These are phyloP conservation scores for Phyllosticta citriasiana DNA, from an alignment of 2,329 filamentous ascomycete genomes.

Conservation along the genomic window DNA sequence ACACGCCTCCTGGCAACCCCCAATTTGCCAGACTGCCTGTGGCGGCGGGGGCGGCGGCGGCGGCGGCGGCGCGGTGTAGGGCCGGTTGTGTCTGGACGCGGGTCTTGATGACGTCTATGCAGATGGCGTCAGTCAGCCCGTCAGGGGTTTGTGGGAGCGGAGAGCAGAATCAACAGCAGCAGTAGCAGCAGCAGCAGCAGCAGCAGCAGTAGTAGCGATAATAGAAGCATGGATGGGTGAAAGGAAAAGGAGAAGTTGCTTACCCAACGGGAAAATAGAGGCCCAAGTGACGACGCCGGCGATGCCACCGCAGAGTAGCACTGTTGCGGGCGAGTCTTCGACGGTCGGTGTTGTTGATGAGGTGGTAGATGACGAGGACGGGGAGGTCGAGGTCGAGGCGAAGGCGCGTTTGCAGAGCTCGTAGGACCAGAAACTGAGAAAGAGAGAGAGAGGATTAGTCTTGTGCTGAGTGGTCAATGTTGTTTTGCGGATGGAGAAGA, in stretches of 20 bases:
- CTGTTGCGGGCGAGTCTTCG: constrained; percentile 45
- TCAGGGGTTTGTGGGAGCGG: not conserved
- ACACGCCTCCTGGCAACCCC: too few species aligned
- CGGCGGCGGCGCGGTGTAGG: not conserved
- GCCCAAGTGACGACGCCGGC: constrained; percentile 84
- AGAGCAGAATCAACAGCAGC: too few species aligned
- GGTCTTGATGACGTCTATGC: constrained; percentile 78
- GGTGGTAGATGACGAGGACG: not conserved
- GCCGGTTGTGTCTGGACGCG: constrained; percentile 66
- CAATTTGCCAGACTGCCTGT: too few species aligned
- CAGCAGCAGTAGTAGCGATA: too few species aligned
- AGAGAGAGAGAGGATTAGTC: not conserved
- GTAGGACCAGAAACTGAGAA: constrained; percentile 71
- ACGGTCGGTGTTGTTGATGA: constrained; percentile 23
- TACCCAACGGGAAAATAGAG: constrained; percentile 69
- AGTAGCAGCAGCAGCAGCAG: too few species aligned
- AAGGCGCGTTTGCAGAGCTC: constrained; percentile 59
- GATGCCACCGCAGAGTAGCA: constrained; percentile 74
- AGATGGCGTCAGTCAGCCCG: not conserved
- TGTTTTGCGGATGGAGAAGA: not conserved
- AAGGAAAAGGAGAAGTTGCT: not conserved
- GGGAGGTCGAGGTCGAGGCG: constrained; percentile 5
- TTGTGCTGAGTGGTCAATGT: too few species aligned
- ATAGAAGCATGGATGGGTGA: not conserved
- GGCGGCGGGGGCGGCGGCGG: not conserved